Evolutionary conservation across 768 basidiomycete genomes (phyloP).

Genomic region (Leccinum boreale): DNA sequence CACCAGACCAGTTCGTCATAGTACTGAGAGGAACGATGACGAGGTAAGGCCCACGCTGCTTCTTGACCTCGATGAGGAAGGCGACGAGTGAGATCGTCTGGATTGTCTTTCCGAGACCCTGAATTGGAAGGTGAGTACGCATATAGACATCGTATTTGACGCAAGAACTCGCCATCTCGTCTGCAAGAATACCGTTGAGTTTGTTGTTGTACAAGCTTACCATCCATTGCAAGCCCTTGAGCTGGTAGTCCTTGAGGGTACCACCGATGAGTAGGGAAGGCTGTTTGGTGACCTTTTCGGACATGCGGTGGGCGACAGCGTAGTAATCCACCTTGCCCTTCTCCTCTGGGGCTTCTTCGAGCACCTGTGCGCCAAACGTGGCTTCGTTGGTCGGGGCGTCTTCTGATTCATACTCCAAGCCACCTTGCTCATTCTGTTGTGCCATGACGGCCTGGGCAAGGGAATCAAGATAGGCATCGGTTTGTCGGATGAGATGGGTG

Average conservation of each 20-base stretch:
- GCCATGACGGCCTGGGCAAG: constrained; percentile 91
- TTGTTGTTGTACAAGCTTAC: constrained; percentile 96
- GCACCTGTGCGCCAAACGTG: constrained; percentile 83
- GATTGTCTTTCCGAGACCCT: constrained; percentile 96
- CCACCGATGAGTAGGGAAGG: constrained; percentile 79
- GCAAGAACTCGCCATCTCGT: constrained; percentile 71
- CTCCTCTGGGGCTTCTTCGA: constrained; percentile 54
- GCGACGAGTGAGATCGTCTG: constrained; percentile 94
- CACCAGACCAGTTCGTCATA: constrained; percentile 95
- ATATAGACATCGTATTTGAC: constrained; percentile 1
- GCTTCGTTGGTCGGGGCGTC: constrained; percentile 80
- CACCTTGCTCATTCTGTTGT: constrained; percentile 76
- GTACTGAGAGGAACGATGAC: constrained; percentile 95
- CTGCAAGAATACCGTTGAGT: constrained; percentile 91
- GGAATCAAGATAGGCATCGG: constrained; percentile 91
- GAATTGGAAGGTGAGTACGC: constrained; percentile 9
- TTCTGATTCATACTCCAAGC: constrained; percentile 52
- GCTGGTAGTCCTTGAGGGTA: constrained; percentile 89
- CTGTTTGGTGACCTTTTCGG: constrained; percentile 78
- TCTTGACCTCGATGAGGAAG: constrained; percentile 89
- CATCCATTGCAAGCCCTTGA: constrained; percentile 98
- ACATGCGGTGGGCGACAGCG: constrained; percentile 88
- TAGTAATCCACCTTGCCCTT: constrained; percentile 92
- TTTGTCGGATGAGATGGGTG: constrained; percentile 92
- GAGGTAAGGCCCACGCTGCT: constrained; percentile 90